Percentiles rank a stretch among this genome's conserved stretches.
Conservation (phyloP, 352 stramenopile species). For the Phytophthora quininea region DNA sequence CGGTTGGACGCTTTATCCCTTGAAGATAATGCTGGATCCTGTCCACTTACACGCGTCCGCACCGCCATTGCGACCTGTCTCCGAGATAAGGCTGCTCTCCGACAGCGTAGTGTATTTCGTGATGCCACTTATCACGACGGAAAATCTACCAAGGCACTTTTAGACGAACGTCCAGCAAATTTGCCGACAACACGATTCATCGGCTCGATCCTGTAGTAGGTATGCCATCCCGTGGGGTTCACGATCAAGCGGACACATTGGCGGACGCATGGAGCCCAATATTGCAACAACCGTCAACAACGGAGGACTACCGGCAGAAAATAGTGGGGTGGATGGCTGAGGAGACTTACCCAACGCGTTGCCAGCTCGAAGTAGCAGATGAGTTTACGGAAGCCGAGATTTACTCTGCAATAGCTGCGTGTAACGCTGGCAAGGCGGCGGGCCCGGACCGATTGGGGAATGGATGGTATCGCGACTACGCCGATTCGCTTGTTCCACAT, state of each 20-base stretch:
- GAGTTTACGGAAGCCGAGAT: not conserved
- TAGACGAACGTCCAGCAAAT: not conserved
- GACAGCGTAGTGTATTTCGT: no score
- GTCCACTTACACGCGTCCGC: no score
- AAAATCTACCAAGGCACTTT: conserved; percentile 1
- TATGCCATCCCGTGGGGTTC: not conserved
- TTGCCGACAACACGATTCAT: not conserved
- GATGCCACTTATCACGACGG: not conserved
- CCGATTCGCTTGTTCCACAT: not conserved
- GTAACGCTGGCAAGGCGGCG: not conserved
- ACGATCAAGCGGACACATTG: conserved; percentile 4
- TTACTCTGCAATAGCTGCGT: not conserved
- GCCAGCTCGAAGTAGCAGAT: not conserved
- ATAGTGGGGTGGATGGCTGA: not conserved
- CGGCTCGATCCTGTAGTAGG: not conserved
- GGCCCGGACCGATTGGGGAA: not conserved
- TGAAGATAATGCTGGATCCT: no score
- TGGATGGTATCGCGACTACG: not conserved
- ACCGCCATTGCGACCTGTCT: not conserved
- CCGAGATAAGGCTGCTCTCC: not conserved
- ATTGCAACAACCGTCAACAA: not conserved
- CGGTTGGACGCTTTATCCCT: no score
- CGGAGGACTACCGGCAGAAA: not conserved
- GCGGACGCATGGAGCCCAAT: conserved; percentile 2
- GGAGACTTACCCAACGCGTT: not conserved